Percentiles rank a stretch among this genome's conserved stretches.
Conservation (phyloP, 2,329 filamentous ascomycete species). For the Septoria petroselini region DNA sequence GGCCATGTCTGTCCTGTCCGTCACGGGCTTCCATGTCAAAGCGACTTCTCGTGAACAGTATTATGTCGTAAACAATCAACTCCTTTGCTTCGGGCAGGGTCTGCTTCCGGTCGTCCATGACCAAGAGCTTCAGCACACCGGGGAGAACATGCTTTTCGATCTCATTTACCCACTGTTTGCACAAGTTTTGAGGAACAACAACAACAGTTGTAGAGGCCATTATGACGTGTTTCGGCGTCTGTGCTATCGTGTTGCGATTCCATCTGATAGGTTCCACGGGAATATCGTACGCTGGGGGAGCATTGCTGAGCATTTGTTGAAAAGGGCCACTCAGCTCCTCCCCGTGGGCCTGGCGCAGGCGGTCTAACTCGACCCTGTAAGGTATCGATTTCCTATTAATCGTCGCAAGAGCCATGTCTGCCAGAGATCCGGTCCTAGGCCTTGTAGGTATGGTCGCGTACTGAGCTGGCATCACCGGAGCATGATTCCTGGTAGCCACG, state of each 20-base stretch:
- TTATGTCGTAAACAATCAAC: conserved; percentile 67
- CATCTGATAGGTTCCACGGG: conserved; percentile 41
- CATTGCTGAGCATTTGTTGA: conserved; percentile 49
- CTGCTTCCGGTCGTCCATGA: conserved; percentile 54
- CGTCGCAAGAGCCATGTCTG: conserved; percentile 71
- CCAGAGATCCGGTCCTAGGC: conserved; percentile 58
- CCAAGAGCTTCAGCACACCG: conserved; percentile 58
- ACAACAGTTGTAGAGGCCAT: conserved; percentile 70
- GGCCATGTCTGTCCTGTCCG: conserved; percentile 47
- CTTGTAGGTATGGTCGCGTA: conserved; percentile 49
- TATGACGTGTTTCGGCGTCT: conserved; percentile 52
- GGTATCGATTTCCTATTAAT: conserved; percentile 65
- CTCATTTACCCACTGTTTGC: conserved; percentile 80
- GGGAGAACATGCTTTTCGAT: conserved; percentile 70
- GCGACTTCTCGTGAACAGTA: conserved; percentile 71
- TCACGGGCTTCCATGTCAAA: conserved; percentile 67
- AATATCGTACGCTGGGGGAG: conserved; percentile 42
- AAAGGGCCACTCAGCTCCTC: conserved; percentile 52
- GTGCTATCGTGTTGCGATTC: conserved; percentile 43
- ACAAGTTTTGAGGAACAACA: conserved; percentile 76
- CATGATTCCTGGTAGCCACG: conserved; percentile 68
- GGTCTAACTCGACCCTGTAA: conserved; percentile 65
- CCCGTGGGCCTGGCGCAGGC: conserved; percentile 47
- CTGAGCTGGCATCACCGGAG: conserved; percentile 62
- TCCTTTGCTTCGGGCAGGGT: conserved; percentile 56